Evolutionary conservation across 2,329 filamentous ascomycete species (phyloP).

Genomic region (Claviceps pazoutovae): DNA sequence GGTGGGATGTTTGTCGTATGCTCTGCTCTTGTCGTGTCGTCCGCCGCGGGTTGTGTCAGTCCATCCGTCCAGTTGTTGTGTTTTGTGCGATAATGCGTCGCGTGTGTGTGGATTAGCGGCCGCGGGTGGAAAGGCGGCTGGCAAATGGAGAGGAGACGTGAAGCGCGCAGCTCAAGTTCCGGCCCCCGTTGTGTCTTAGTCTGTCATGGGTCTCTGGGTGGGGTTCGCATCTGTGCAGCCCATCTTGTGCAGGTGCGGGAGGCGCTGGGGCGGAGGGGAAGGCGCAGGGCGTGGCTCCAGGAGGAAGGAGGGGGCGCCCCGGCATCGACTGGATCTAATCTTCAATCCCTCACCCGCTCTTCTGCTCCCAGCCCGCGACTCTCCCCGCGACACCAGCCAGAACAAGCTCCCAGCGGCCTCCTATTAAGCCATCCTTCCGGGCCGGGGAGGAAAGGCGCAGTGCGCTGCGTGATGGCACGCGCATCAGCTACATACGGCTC

Average conservation of each 20-base stretch:
- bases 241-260: background rate
- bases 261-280: background rate
- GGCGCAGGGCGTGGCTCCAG: background rate
- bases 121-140: background rate
- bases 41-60: background rate
- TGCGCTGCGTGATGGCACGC: too few species aligned
- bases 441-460: too few species aligned
- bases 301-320: background rate
- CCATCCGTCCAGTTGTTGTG: background rate
- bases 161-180: background rate
- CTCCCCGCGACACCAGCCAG: too few species aligned
- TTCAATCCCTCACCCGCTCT: background rate
- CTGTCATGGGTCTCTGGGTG: background rate
- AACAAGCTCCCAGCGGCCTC: too few species aligned
- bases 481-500: too few species aligned
- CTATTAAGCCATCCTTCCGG: too few species aligned
- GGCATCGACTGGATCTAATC: background rate
- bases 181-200: background rate
- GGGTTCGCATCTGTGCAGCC: background rate
- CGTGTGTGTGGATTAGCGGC: background rate
- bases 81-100: background rate
- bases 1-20: background rate
- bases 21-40: background rate
- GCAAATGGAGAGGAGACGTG: slow-evolving; percentile 1
- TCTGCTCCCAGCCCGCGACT: too few species aligned